A percentile compares a stretch with the other conserved stretches of the same genome.
phyloP scores from a whole-genome alignment of 139 green algal genomes.

The Chlorella sp. region DNA sequence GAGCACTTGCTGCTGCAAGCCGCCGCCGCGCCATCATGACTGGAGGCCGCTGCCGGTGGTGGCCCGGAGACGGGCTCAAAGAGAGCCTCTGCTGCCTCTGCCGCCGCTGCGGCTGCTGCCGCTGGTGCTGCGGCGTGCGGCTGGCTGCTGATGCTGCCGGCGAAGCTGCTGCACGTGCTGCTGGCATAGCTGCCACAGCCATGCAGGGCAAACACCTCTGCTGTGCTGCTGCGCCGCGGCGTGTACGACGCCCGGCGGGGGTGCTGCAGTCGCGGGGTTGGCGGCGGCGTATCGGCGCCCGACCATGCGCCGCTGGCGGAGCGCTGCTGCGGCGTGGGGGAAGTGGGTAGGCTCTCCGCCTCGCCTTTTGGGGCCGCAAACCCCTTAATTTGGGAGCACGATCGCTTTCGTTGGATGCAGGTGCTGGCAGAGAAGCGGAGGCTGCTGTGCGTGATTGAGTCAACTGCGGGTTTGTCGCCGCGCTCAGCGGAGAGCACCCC shows the following conservation, averaged over 20 bases:
- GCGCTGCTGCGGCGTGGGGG: no score
- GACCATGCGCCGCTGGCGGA: no score
- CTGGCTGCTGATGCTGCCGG: not conserved
- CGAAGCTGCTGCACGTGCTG: not conserved
- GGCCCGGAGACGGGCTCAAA: not conserved
- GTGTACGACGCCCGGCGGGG: not conserved
- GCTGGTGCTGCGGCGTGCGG: not conserved
- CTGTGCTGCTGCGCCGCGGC: not conserved
- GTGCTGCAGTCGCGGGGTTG: not conserved
- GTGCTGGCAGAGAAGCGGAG: no score
- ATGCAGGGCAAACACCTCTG: not conserved
- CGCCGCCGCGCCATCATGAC: not conserved
- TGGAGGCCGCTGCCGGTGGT: not conserved
- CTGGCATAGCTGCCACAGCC: not conserved
- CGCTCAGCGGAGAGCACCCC: no score
- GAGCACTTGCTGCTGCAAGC: not conserved
- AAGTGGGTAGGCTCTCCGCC: no score
- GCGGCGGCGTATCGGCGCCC: not conserved
- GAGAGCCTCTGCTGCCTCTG: not conserved
- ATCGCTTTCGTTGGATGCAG: no score
- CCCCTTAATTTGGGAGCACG: no score
- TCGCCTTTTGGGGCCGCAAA: no score
- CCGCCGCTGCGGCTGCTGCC: slow-evolving; percentile 1
- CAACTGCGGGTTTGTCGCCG: no score
- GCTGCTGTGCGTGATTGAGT: no score